phyloP scores from a whole-genome alignment of 768 basidiomycete genomes.

The Cystobasidium tubakii region DNA sequence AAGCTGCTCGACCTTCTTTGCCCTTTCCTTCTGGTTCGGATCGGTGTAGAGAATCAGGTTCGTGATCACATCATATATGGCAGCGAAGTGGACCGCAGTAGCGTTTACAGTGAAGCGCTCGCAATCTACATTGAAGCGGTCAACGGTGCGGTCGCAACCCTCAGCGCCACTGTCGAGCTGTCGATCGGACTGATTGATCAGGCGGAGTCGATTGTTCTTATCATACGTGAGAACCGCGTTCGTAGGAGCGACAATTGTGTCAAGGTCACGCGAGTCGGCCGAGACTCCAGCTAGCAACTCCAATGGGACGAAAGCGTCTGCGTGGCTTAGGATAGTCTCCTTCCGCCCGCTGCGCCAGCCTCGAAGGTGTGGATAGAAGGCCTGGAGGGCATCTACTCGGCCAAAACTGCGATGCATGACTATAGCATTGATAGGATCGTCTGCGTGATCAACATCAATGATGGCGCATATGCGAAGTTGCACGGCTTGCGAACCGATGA shows the following conservation, averaged over 20 bases:
- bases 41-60: constrained; percentile 85
- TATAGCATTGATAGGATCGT: constrained; percentile 76
- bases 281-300: constrained; percentile 59
- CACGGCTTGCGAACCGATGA: constrained; percentile 72
- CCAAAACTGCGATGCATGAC: constrained; percentile 84
- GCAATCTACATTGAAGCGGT: constrained; percentile 71
- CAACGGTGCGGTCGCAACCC: constrained; percentile 52
- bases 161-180: constrained; percentile 47
- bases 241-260: constrained; percentile 82
- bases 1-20: constrained; percentile 72
- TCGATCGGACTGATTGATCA: constrained; percentile 14
- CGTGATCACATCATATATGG: constrained; percentile 78
- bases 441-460: constrained; percentile 68
- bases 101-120: constrained; percentile 83
- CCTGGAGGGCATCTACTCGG: constrained; percentile 72
- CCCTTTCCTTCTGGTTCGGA: constrained; percentile 68
- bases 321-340: constrained; percentile 14
- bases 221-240: constrained; percentile 80
- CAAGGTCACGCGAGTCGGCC: constrained; percentile 80
- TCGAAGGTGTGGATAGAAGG: constrained; percentile 62
- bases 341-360: constrained; percentile 28
- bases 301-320: constrained; percentile 61
- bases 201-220: constrained; percentile 83
- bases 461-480: constrained; percentile 72
- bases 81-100: constrained; percentile 70